Percentiles rank a stretch among this genome's conserved stretches.
Evolutionary conservation across 164 flowering plant species (phyloP).

Genomic region (Echeveria elegans): DNA sequence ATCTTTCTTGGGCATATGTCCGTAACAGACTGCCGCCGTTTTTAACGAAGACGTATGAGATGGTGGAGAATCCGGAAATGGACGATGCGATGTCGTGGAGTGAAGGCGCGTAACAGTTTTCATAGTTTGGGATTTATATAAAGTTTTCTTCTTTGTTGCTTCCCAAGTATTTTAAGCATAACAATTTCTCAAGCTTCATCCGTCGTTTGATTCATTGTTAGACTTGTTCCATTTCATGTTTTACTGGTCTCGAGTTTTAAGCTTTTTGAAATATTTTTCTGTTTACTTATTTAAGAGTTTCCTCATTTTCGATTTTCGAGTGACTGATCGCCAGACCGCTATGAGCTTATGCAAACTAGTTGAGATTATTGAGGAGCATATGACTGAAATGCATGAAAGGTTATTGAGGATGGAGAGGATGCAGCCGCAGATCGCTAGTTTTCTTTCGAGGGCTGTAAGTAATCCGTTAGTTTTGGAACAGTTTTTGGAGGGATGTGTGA

Average conservation of each 20-base stretch:
- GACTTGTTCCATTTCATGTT: too few species aligned
- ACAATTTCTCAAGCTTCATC: slow-evolving; percentile 68
- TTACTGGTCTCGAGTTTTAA: too few species aligned
- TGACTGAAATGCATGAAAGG: slow-evolving; percentile 40
- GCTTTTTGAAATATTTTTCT: too few species aligned
- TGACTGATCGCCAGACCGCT: too few species aligned
- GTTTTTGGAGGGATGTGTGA: slow-evolving; percentile 18
- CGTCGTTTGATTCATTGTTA: slow-evolving; percentile 16
- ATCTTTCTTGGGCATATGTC: too few species aligned
- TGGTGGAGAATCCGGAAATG: slow-evolving; percentile 61
- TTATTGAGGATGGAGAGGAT: slow-evolving; percentile 38
- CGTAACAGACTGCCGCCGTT: slow-evolving; percentile 62
- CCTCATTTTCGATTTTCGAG: too few species aligned
- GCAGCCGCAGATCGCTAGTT: slow-evolving; percentile 57
- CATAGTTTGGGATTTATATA: slow-evolving; percentile 58
- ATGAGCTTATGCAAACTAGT: slow-evolving; percentile 50
- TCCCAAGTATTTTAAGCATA: slow-evolving; percentile 67
- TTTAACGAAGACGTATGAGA: slow-evolving; percentile 54
- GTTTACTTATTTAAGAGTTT: too few species aligned
- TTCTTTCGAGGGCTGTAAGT: slow-evolving; percentile 54
- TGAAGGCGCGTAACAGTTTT: slow-evolving; percentile 49
- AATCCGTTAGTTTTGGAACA: slow-evolving; percentile 46
- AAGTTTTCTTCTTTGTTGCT: slow-evolving; percentile 37
- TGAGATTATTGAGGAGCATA: slow-evolving; percentile 24
- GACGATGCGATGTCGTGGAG: slow-evolving; percentile 65